These are phyloP conservation scores for Aspergillus pseudotamarii DNA, from an alignment of 2,329 filamentous ascomycete species.

Conservation along the genomic window DNA sequence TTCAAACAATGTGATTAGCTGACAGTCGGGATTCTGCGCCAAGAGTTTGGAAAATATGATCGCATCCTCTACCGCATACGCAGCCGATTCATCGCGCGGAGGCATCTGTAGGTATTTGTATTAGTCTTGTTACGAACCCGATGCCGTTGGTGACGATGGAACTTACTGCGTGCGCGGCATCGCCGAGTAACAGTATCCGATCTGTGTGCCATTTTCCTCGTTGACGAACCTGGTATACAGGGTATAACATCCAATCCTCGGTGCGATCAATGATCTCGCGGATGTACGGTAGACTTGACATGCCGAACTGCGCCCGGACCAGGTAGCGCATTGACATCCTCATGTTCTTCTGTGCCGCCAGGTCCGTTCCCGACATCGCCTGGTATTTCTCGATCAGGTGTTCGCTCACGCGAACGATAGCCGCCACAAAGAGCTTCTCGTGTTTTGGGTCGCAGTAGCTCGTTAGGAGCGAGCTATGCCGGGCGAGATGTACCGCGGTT, in stretches of 20 bases:
- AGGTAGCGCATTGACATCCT: constrained; percentile 36
- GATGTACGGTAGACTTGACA: constrained; percentile 34
- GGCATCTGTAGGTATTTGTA: constrained; percentile 41
- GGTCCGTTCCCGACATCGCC: constrained; percentile 27
- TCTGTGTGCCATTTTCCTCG: constrained; percentile 40
- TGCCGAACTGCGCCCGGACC: constrained; percentile 35
- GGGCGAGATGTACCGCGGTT: constrained; percentile 38
- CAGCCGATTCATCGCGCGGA: constrained; percentile 45
- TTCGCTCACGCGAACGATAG: constrained; percentile 38
- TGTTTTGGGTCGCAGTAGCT: constrained; percentile 36
- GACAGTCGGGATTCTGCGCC: constrained; percentile 26
- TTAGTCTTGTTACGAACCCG: not conserved
- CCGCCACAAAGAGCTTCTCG: constrained; percentile 39
- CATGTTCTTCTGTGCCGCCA: constrained; percentile 31
- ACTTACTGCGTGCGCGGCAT: constrained; percentile 48
- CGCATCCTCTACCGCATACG: constrained; percentile 45
- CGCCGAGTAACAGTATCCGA: constrained; percentile 43
- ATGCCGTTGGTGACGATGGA: not conserved
- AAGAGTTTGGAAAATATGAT: constrained; percentile 42
- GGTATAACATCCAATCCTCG: constrained; percentile 42
- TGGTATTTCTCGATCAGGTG: constrained; percentile 26
- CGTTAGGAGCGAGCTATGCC: constrained; percentile 39
- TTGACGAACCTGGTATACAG: constrained; percentile 40
- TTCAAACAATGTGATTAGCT: constrained; percentile 29
- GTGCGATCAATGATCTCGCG: constrained; percentile 33